A percentile compares a stretch with the other conserved stretches of the same genome.
These are phyloP conservation scores for Sclerospora graminicola DNA, from an alignment of 352 stramenopile genomes.

Conservation along the genomic window DNA sequence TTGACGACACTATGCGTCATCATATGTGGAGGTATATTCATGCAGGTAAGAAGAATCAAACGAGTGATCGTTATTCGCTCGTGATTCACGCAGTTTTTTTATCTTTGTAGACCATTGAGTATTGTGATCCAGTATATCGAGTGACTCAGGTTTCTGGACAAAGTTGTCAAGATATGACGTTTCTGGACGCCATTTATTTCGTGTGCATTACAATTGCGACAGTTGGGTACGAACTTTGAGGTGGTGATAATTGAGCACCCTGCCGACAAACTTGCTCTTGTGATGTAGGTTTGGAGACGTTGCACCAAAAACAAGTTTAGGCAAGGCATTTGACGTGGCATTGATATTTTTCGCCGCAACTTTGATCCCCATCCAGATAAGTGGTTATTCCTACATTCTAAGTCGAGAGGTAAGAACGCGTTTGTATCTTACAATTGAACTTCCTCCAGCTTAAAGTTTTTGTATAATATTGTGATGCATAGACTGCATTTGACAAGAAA, in stretches of 20 bases:
- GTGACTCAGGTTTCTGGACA: slow-evolving; percentile 10
- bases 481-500: slow-evolving; percentile 77
- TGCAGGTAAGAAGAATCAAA: slow-evolving; percentile 31
- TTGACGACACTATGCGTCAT: slow-evolving; percentile 52
- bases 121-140: too few relatives aligned
- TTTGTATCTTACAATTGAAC: background rate
- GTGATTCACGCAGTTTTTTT: too few relatives aligned
- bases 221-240: slow-evolving; percentile 25
- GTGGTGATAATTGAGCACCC: too few relatives aligned
- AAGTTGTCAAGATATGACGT: slow-evolving; percentile 59
- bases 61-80: too few relatives aligned
- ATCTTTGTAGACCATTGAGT: too few relatives aligned
- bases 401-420: slow-evolving; percentile 45
- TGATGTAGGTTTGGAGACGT: slow-evolving; percentile 56
- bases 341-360: slow-evolving; percentile 63
- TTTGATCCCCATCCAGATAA: slow-evolving; percentile 61
- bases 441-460: too few relatives aligned
- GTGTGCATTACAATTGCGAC: slow-evolving; percentile 80
- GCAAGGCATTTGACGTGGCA: slow-evolving; percentile 57
- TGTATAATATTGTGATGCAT: background rate
- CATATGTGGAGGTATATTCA: slow-evolving; percentile 42
- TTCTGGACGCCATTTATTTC: slow-evolving; percentile 75
- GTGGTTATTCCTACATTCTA: slow-evolving; percentile 54
- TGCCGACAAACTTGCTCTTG: too few relatives aligned
- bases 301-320: slow-evolving; percentile 44